phyloP scores from a whole-genome alignment of 495 filamentous ascomycete genomes.

The Cercophora samala region DNA sequence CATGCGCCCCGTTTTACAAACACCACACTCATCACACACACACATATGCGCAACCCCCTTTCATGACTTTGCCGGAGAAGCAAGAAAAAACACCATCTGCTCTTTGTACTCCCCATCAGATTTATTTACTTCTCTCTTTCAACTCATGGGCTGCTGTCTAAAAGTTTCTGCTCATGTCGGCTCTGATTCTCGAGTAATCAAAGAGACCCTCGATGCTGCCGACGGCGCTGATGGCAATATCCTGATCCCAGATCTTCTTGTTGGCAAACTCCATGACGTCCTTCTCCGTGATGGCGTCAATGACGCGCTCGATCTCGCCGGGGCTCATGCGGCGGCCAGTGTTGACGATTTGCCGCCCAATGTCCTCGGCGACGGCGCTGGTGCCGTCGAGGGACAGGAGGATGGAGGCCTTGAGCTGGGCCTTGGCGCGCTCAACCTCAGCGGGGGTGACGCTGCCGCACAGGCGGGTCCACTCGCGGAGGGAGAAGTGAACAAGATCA shows the following conservation, averaged over 20 bases:
- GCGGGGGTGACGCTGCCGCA: conserved; percentile 79
- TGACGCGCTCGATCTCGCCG: conserved; percentile 88
- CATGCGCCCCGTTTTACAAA: conserved; percentile 12
- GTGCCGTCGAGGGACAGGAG: conserved; percentile 96
- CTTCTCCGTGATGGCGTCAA: conserved; percentile 87
- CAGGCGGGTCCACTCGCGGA: conserved; percentile 95
- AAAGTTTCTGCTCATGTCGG: conserved; percentile 84
- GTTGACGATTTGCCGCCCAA: conserved; percentile 96
- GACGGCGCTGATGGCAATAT: conserved; percentile 87
- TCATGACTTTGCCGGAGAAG: background rate
- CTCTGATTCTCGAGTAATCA: conserved; percentile 84
- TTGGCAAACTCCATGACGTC: conserved; percentile 94
- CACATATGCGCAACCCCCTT: background rate
- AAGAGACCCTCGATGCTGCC: conserved; percentile 87
- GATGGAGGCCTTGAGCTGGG: conserved; percentile 97
- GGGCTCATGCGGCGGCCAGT: conserved; percentile 87
- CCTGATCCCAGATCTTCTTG: conserved; percentile 92
- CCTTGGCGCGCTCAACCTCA: conserved; percentile 97
- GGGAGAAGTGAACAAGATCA: conserved; percentile 95
- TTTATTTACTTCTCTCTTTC: conserved; percentile 4
- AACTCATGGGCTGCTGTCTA: conserved; percentile 20
- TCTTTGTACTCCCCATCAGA: background rate
- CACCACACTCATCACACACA: background rate
- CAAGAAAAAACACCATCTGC: background rate
- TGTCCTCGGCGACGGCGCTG: conserved; percentile 95